Percentiles rank a stretch among this genome's conserved stretches.
phyloP scores from a whole-genome alignment of 1,139 yeast species.

The Lodderomyces elongisporus region DNA sequence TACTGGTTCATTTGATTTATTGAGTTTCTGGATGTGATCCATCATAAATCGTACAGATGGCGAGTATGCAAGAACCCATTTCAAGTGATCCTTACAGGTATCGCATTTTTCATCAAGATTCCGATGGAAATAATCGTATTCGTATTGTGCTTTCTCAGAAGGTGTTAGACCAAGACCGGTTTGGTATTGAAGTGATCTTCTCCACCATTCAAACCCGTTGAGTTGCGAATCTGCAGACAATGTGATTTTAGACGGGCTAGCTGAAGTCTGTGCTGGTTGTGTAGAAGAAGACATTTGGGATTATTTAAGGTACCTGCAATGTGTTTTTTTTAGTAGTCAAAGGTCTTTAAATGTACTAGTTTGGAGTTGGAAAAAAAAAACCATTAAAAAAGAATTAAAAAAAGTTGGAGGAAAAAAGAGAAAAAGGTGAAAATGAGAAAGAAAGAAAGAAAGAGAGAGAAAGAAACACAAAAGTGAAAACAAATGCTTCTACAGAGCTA shows the following conservation, averaged over 20 bases:
- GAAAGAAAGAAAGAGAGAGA: no score
- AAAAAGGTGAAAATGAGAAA: no score
- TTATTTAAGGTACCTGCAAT: no score
- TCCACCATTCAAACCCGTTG: constrained; percentile 75
- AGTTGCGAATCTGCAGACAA: constrained; percentile 23
- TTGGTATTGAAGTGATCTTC: constrained; percentile 64
- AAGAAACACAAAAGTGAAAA: no score
- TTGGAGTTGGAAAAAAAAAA: no score
- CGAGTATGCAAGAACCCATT: constrained; percentile 74
- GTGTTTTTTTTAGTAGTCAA: no score
- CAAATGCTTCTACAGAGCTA: no score
- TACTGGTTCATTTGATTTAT: constrained; percentile 36
- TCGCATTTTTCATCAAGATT: constrained; percentile 51
- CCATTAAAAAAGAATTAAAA: no score
- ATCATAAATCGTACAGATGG: constrained; percentile 88
- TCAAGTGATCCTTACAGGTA: constrained; percentile 65
- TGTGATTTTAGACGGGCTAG: constrained; percentile 4
- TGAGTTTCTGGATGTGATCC: constrained; percentile 71
- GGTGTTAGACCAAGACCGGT: constrained; percentile 65
- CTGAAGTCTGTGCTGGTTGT: no score
- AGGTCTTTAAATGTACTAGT: no score
- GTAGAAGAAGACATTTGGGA: no score
- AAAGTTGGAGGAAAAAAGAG: no score
- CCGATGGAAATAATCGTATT: constrained; percentile 48
- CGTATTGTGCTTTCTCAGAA: constrained; percentile 53